A percentile compares a stretch with the other conserved stretches of the same genome.
Conservation (phyloP, 2,329 filamentous ascomycete species). For the Cryphonectria nitschkei region DNA sequence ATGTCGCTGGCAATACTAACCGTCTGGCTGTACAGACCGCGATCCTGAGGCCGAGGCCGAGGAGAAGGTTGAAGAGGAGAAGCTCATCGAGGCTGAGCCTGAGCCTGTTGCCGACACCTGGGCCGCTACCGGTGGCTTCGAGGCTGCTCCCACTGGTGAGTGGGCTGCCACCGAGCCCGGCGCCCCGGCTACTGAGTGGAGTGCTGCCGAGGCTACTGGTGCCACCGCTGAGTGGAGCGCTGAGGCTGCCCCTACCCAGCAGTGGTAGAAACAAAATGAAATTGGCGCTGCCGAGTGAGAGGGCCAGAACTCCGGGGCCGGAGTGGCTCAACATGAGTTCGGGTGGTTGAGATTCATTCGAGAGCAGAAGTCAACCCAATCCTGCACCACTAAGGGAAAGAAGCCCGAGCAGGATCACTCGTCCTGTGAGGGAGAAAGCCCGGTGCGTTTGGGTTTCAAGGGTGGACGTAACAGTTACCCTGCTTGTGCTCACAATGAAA, state of each 20-base stretch:
- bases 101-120: constrained; percentile 82
- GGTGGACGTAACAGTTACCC: constrained; percentile 89
- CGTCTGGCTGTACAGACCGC: constrained; percentile 64
- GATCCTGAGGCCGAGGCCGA: constrained; percentile 99
- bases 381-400: constrained; percentile 99
- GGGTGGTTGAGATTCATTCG: constrained; percentile 35
- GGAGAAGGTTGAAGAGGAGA: constrained; percentile 95
- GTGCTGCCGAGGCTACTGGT: constrained; percentile 67
- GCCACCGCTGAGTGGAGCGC: constrained; percentile 56
- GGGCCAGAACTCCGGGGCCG: constrained; percentile 30
- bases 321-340: constrained; percentile 10
- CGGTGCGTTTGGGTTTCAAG: constrained; percentile 78
- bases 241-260: constrained; percentile 52
- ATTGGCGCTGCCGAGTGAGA: neutral
- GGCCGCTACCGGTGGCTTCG: constrained; percentile 74
- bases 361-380: constrained; percentile 59
- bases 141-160: constrained; percentile 62
- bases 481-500: constrained; percentile 42
- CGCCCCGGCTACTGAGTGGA: constrained; percentile 50
- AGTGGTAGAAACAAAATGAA: constrained; percentile 40
- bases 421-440: constrained; percentile 84
- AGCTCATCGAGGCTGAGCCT: constrained; percentile 75
- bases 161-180: constrained; percentile 55
- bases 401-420: constrained; percentile 68
- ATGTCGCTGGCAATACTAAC: constrained; percentile 28